Evolutionary conservation across 352 stramenopile species (phyloP).

Genomic region (Pythium aristosporum): DNA sequence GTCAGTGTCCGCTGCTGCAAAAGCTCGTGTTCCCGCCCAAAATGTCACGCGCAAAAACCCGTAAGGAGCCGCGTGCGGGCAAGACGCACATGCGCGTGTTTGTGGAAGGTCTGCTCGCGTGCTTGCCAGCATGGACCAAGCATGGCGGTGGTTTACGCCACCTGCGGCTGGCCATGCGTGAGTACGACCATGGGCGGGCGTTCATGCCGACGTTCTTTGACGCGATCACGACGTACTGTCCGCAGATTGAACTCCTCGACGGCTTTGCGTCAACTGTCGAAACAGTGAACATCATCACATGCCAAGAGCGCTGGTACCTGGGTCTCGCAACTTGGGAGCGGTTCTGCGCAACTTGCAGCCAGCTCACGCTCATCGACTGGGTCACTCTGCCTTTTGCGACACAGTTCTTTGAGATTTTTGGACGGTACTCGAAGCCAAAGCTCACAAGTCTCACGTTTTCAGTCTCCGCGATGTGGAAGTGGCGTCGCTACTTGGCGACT

Average conservation of each 20-base stretch:
- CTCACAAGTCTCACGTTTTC: slow-evolving; percentile 2
- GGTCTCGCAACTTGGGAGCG: not conserved
- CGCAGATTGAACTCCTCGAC: not conserved
- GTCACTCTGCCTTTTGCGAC: slow-evolving; percentile 6
- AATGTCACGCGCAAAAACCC: not conserved
- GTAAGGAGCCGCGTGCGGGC: no score
- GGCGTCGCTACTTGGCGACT: not conserved
- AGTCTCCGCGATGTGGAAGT: not conserved
- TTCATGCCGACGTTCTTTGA: not conserved
- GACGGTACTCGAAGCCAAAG: not conserved
- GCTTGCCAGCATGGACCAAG: not conserved
- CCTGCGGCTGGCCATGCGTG: not conserved
- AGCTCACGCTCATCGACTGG: slow-evolving; percentile 1
- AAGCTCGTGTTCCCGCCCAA: not conserved
- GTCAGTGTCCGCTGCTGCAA: not conserved
- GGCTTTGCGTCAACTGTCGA: not conserved
- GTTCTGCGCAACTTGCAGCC: not conserved
- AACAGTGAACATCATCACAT: not conserved
- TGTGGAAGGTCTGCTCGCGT: not conserved
- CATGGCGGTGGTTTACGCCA: not conserved
- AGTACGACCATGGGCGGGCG: not conserved
- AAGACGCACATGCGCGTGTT: not conserved
- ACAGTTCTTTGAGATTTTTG: slow-evolving; percentile 8
- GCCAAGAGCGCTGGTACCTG: not conserved
- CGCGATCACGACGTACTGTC: not conserved